Percentiles rank a stretch among this genome's conserved stretches.
These are phyloP conservation scores for Andrographis paniculata DNA, from an alignment of 305 asterid genomes.

Conservation along the genomic window DNA sequence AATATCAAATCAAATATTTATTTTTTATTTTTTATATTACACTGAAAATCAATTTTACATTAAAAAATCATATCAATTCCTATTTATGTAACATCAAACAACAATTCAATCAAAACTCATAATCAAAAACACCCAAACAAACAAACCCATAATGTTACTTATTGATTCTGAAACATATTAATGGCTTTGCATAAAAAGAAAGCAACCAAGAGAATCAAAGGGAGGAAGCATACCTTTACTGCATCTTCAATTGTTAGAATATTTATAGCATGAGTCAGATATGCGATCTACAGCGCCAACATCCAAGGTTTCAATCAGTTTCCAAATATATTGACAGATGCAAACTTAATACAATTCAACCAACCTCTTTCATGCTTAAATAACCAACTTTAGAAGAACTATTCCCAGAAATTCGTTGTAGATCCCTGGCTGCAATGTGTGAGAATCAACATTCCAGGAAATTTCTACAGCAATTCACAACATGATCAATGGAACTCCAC, in stretches of 20 bases:
- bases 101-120: too few relatives aligned
- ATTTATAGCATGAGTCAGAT: constrained; percentile 43
- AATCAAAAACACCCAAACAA: too few relatives aligned
- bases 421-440: constrained; percentile 90
- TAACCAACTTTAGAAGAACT: constrained; percentile 63
- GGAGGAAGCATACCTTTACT: constrained; percentile 41
- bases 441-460: constrained; percentile 62
- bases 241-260: constrained; percentile 83
- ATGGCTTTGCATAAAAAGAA: constrained; percentile 11
- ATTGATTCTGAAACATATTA: constrained; percentile 13
- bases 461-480: constrained; percentile 14
- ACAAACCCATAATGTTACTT: too few relatives aligned
- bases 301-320: constrained; percentile 22
- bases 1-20: too few relatives aligned
- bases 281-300: constrained; percentile 50
- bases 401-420: constrained; percentile 80
- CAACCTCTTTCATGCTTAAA: constrained; percentile 72
- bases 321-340: constrained; percentile 3
- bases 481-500: constrained; percentile 12
- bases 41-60: too few relatives aligned
- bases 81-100: too few relatives aligned
- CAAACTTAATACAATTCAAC: constrained; percentile 16
- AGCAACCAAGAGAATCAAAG: too few relatives aligned
- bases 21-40: too few relatives aligned
- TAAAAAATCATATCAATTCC: too few relatives aligned